Evolutionary conservation across 192 early-diverging fungal genomes (phyloP), one percentile per base, ranked within the genome.

Genomic region (Coemansia sp.): DNA sequence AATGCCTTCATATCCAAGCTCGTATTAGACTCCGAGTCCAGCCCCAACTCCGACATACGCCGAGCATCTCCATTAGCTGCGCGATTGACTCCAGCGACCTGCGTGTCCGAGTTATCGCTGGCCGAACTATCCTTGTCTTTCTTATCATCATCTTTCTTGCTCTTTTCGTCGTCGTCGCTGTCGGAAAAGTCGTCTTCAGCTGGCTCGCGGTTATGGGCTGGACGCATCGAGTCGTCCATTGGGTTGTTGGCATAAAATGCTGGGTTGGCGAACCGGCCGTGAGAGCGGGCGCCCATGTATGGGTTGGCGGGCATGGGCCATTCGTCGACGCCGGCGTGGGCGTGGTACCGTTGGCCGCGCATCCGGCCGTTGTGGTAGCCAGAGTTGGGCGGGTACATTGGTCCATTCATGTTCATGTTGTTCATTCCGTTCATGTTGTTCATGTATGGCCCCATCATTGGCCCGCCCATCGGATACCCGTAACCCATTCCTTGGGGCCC

Each of bases 271-370:
- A 56, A 49, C 39, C 58, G 60, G 12, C 70, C 45, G 19, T 59
- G 67, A 32, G 22, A 54, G 25, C 70, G 70, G 11, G 70, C 76
- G 12, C 52, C 62, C 60, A 62, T 70, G 53, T 73, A 73, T 5
- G 67, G 76, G 53, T 73, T 79, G 45, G 65, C 68, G 14, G 76
- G 63, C 43, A 79, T 61, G 8, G 76, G 70, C 70, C 70, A 79
- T 49, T 66, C 67, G 57, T 79, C 70, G 60, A 54, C 63, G 25
- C 57, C 58, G 10, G 76, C 64, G 17, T 79, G 67, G 0, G 70
- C 70, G 14, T 73, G 66, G 61, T 70, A 79, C 19, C 76, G 67
- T 35, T 72, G 70, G 2, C 70, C 76, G 48, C 76, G 70, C 60
- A 70, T 67, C 29, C 56, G 58, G 10, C 59, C 56, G 62, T 47